Percentiles rank a stretch among this genome's conserved stretches.
Conservation (phyloP, 176 grass and related monocot genomes). For the Rhynchospora pubera region DNA sequence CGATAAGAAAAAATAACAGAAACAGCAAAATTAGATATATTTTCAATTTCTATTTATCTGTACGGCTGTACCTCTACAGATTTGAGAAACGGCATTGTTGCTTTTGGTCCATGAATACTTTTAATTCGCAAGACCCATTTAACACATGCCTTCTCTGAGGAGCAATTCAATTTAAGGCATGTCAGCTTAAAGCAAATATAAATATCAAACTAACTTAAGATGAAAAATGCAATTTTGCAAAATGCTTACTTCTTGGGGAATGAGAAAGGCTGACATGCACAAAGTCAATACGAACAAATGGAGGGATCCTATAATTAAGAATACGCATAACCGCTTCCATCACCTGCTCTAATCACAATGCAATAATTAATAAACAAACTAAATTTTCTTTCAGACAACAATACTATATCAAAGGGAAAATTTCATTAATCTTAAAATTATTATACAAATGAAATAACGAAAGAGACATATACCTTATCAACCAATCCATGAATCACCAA, state of each 20-base stretch:
- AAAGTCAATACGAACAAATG: conserved; percentile 79
- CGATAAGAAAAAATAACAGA: neutral
- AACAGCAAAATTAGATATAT: conserved; percentile 18
- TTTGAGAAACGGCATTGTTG: conserved; percentile 71
- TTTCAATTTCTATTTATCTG: neutral
- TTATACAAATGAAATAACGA: conserved; percentile 22
- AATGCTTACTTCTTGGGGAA: conserved; percentile 63
- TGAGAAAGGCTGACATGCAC: conserved; percentile 63
- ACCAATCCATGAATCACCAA: conserved; percentile 92
- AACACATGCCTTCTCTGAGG: conserved; percentile 59
- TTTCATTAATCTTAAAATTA: conserved; percentile 2
- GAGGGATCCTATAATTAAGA: conserved; percentile 67
- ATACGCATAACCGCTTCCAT: conserved; percentile 60
- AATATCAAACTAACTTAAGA: neutral
- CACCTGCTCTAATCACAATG: conserved; percentile 40
- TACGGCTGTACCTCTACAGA: conserved; percentile 60
- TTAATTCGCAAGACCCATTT: conserved; percentile 80
- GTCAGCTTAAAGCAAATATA: neutral
- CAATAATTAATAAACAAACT: neutral
- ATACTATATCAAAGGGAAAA: neutral
- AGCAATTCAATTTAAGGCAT: neutral
- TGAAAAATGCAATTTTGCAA: neutral
- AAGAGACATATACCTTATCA: conserved; percentile 60
- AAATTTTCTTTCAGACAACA: neutral
- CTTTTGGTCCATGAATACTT: conserved; percentile 77